phyloP scores from a whole-genome alignment of 345 rosid genomes.

The Salix purpurea region DNA sequence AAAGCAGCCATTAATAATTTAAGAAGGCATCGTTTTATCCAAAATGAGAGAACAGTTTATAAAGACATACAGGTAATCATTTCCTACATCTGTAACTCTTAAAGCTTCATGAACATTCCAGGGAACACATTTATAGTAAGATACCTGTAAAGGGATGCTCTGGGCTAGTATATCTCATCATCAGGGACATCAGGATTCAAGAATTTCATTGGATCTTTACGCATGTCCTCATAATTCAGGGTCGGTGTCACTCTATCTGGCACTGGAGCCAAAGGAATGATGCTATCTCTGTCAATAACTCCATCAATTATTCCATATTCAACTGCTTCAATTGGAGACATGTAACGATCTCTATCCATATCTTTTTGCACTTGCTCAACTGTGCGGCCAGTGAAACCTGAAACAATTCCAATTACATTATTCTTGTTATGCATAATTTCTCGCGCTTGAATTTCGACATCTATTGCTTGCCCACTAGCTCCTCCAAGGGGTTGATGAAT shows the following conservation, averaged over 20 bases:
- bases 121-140: neutral
- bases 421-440: constrained; percentile 90
- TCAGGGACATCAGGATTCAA: constrained; percentile 86
- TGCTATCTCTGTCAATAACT: constrained; percentile 79
- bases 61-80: neutral
- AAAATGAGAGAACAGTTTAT: neutral
- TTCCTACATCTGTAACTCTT: neutral
- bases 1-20: neutral
- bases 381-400: constrained; percentile 68
- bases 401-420: constrained; percentile 59
- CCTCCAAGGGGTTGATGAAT: constrained; percentile 94
- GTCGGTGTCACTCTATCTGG: constrained; percentile 70
- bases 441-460: constrained; percentile 80
- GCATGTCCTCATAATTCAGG: constrained; percentile 49
- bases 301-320: constrained; percentile 96
- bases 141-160: constrained; percentile 31
- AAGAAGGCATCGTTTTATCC: neutral
- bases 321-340: constrained; percentile 92
- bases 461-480: constrained; percentile 79
- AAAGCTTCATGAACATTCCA: neutral
- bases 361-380: constrained; percentile 71
- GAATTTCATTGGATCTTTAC: constrained; percentile 76
- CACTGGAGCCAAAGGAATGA: constrained; percentile 72
- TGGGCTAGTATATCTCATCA: constrained; percentile 66
- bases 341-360: constrained; percentile 79